Evolutionary conservation across 2,329 filamentous ascomycete species (phyloP), one percentile per base, ranked within the genome.

Genomic region (Aspergillus nomiae): DNA sequence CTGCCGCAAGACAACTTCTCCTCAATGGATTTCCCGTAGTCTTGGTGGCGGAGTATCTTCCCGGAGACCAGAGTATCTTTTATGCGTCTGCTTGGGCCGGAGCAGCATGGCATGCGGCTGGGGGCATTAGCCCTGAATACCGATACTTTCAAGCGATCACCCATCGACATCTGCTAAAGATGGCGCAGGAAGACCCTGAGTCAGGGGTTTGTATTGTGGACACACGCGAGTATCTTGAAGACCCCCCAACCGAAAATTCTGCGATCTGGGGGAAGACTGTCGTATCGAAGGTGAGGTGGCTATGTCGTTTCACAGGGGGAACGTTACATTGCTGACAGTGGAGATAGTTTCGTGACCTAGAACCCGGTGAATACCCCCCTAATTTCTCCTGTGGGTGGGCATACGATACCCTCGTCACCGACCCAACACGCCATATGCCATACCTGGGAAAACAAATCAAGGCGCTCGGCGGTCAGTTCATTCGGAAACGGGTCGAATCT

Each of bases 31-130:
- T 78, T 45, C 65, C 70, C 7, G 76, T 78, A 7, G 67, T 70
- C 6, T 41, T 78, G 34, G 75, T 78, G 6, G 76, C 75, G 0
- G 76, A 78, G 59, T 77, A 73, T 61, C 65, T 78, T 9, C 76
- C 76, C 0, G 76, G 76, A 11, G 76, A 78, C 54, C 69, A 77
- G 58, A 69, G 70, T 58, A 76, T 78, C 19, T 66, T 70, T 45
- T 78, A 78, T 63, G 76, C 76, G 21, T 78, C 76, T 6, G 76
- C 76, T 16, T 78, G 76, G 76, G 76, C 76, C 12, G 76, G 76
- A 11, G 76, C 76, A 10, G 76, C 76, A 59, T 78, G 76, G 76
- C 76, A 78, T 67, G 72, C 76, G 4, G 76, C 76, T 1, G 74
- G 73, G 21, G 76, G 74, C 4, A 75, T 78, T 53, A 71, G 67